Evolutionary conservation across 75 land plant species (phyloP), one percentile per base, ranked within the genome.

Genomic region (Selaginella tamariscina): DNA sequence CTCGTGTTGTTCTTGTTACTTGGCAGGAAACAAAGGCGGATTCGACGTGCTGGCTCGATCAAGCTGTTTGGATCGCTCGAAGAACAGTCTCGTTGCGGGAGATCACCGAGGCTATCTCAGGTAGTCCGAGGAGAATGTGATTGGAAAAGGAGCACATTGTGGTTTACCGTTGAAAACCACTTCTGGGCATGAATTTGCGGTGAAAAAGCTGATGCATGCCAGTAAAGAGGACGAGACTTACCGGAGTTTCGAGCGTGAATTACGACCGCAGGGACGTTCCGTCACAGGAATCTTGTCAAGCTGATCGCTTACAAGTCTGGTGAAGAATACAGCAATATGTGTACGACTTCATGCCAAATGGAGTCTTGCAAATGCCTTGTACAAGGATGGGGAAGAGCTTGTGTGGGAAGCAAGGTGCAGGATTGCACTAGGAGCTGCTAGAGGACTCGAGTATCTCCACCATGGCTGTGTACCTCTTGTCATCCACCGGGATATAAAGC

Each of bases 371-470:
- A 26, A 5, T 59, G 62, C 62, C 8, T 59, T 21, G 62, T 23
- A 23, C 62, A 59, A 59, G 62, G n/a, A 23, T 27, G 49, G 49
- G 9, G 24, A 59, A 9, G n/a, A 23, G 24, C 80, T 79, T 31
- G 92, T 83, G 63, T 89, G 90, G 90, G 77, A 78, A 0, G 68
- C 68, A 26, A 71, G 90, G 64, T 77, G 81, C 2, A 70, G 73
- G 29, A 82, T 90, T 68, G 96, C 88, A 5, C 65, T 83, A 67
- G 92, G 88, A 74, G 81, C 76, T 20, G 91, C 91, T 31, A 79
- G 85, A 71, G 96, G 96, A 32, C 70, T 91, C 57, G 79, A 84
- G 32, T 91, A 86, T 60, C 81, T 91, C 56, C 96, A 91, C 63
- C 79, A 82, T 56, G 78, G 81, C 64, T 79, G 84, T 23, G 79